A percentile compares a stretch with the other conserved stretches of the same genome.
Conservation (phyloP, 768 basidiomycete genomes). For the Tulasnella sp. region DNA sequence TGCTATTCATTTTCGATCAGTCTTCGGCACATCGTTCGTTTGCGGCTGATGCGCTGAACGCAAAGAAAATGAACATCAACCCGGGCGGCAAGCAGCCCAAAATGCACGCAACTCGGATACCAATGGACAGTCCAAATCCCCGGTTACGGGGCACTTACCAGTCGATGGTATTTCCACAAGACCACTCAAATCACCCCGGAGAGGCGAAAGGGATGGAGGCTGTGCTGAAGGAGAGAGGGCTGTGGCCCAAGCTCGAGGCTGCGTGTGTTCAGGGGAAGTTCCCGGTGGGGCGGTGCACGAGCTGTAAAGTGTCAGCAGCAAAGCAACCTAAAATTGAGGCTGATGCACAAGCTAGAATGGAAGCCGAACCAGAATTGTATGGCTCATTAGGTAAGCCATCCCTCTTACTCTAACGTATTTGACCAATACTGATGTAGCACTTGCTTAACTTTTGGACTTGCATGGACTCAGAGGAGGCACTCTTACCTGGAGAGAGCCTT, state of each 20-base stretch:
- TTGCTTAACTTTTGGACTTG: not conserved
- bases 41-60: conserved; percentile 48
- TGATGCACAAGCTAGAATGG: not conserved
- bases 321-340: not conserved
- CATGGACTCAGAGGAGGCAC: not conserved
- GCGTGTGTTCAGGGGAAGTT: not conserved
- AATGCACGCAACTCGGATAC: conserved; percentile 45
- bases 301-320: not conserved
- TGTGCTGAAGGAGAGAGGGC: conserved; percentile 38
- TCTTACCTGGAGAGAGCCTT: not conserved
- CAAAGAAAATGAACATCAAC: conserved; percentile 51
- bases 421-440: no score
- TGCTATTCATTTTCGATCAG: conserved; percentile 34
- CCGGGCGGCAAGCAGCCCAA: conserved; percentile 48
- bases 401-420: not conserved
- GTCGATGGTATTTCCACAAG: conserved; percentile 41
- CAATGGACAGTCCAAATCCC: not conserved
- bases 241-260: conserved; percentile 3
- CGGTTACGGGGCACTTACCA: not conserved
- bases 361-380: not conserved
- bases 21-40: conserved; percentile 45
- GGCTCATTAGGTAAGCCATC: not conserved
- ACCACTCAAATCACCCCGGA: conserved; percentile 46
- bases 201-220: conserved; percentile 39
- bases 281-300: not conserved